A percentile compares a stretch with the other conserved stretches of the same genome.
These are phyloP conservation scores for Nidularia sp. DNA, from an alignment of 768 basidiomycete species.

Conservation along the genomic window DNA sequence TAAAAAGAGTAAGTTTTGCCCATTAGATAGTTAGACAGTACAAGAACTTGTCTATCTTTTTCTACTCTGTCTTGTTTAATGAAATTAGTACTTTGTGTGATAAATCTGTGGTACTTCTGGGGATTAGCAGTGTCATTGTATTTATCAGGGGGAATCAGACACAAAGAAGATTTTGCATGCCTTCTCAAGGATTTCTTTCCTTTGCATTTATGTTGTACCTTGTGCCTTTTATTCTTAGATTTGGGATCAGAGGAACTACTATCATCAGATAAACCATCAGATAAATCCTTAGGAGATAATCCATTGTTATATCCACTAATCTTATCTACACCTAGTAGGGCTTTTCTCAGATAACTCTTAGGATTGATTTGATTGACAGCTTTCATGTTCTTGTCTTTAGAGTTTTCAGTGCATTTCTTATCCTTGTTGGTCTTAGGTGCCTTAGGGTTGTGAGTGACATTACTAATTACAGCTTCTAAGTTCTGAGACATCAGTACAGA, in stretches of 20 bases:
- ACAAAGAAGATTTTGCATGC: too few relatives aligned
- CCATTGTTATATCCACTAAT: neutral
- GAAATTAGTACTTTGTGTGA: constrained; percentile 10
- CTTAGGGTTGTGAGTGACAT: too few relatives aligned
- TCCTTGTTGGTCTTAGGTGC: neutral
- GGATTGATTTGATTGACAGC: neutral
- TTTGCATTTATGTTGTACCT: neutral
- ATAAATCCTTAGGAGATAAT: too few relatives aligned
- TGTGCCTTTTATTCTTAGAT: too few relatives aligned
- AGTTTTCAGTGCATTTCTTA: constrained; percentile 1
- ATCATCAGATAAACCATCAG: too few relatives aligned
- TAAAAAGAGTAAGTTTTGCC: constrained; percentile 25
- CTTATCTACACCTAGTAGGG: neutral
- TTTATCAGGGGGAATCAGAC: constrained; percentile 6
- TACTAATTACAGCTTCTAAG: too few relatives aligned
- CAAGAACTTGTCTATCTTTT: constrained; percentile 9
- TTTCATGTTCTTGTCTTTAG: neutral
- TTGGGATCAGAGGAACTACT: too few relatives aligned
- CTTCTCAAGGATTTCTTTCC: too few relatives aligned
- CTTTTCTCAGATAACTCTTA: neutral
- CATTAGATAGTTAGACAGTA: constrained; percentile 17
- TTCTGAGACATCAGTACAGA: too few relatives aligned
- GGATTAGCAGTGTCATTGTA: constrained; percentile 10
- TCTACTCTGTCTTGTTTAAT: constrained; percentile 9
- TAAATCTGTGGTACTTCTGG: constrained; percentile 5